Percentiles rank a stretch among this genome's conserved stretches.
These are phyloP conservation scores for Pythium volutum DNA, from an alignment of 352 stramenopile genomes.

Conservation along the genomic window DNA sequence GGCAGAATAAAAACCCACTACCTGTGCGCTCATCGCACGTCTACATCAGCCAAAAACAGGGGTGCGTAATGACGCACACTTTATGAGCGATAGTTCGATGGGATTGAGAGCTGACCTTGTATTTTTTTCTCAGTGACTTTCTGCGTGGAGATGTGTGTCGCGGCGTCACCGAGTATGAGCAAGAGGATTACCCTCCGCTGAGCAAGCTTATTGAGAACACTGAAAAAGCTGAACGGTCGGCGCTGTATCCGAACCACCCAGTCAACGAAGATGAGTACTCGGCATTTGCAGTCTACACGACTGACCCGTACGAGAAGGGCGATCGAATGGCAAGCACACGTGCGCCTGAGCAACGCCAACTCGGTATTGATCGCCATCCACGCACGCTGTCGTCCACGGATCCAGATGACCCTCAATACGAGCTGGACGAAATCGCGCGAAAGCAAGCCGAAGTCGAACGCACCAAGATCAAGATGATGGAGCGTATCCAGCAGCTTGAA, in stretches of 20 bases:
- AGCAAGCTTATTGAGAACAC: conserved; percentile 68
- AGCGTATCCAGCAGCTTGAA: conserved; percentile 34
- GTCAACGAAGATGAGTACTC: conserved; percentile 71
- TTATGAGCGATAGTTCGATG: background rate
- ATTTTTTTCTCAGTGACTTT: conserved; percentile 44
- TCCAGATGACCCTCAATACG: conserved; percentile 23
- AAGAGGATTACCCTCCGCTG: conserved; percentile 65
- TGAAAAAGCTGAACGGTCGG: conserved; percentile 51
- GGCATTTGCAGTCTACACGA: conserved; percentile 56
- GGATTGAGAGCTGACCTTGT: background rate
- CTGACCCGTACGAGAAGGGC: conserved; percentile 15
- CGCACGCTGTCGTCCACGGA: background rate
- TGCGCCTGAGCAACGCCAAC: background rate
- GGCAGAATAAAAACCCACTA: conserved; percentile 64
- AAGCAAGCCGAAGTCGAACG: conserved; percentile 56
- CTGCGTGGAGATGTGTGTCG: conserved; percentile 70
- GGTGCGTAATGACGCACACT: no score
- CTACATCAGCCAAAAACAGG: conserved; percentile 80
- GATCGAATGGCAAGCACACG: conserved; percentile 14
- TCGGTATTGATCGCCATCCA: conserved; percentile 4
- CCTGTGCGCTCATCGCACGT: conserved; percentile 52
- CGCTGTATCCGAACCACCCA: conserved; percentile 57
- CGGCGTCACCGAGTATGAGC: conserved; percentile 76
- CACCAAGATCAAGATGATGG: conserved; percentile 49
- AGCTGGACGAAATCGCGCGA: conserved; percentile 58